These are phyloP conservation scores for Neofusicoccum kwambonambiense DNA, from an alignment of 2,329 filamentous ascomycete genomes.

Conservation along the genomic window DNA sequence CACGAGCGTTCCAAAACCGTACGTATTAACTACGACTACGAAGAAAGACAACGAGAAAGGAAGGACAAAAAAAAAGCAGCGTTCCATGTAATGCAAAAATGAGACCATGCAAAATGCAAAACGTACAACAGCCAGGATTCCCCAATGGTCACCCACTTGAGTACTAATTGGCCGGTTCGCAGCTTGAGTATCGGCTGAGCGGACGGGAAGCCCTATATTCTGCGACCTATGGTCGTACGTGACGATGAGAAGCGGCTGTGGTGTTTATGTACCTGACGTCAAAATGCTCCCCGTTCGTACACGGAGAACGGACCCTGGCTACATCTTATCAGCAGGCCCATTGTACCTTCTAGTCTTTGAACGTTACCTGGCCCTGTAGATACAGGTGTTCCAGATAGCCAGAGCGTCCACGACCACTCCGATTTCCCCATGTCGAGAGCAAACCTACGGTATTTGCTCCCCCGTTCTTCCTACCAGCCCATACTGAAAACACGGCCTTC, in stretches of 20 bases:
- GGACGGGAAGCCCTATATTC: slow-evolving; percentile 7
- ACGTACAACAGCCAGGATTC: slow-evolving; percentile 19
- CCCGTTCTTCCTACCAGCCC: rapidly evolving
- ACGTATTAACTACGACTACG: not conserved
- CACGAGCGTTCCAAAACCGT: not conserved
- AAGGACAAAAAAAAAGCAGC: not conserved
- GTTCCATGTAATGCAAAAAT: not conserved
- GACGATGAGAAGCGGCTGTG: not conserved
- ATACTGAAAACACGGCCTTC: too few species aligned
- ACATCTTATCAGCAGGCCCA: too few species aligned
- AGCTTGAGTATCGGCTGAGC: slow-evolving; percentile 10
- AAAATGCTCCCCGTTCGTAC: too few species aligned
- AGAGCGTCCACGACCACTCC: too few species aligned
- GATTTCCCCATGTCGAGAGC: too few species aligned
- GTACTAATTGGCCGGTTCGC: slow-evolving; percentile 16
- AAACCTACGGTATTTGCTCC: too few species aligned
- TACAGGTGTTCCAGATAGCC: too few species aligned
- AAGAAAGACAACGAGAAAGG: not conserved
- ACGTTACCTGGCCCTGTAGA: too few species aligned
- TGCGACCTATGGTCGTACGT: slow-evolving; percentile 15
- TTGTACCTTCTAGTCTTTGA: too few species aligned
- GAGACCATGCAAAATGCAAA: not conserved
- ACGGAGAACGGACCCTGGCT: too few species aligned
- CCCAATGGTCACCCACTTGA: slow-evolving; percentile 18
- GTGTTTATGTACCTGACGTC: too few species aligned